A percentile compares a stretch with the other conserved stretches of the same genome.
Evolutionary conservation across 345 rosid species (phyloP).

Genomic region (Punica granatum): DNA sequence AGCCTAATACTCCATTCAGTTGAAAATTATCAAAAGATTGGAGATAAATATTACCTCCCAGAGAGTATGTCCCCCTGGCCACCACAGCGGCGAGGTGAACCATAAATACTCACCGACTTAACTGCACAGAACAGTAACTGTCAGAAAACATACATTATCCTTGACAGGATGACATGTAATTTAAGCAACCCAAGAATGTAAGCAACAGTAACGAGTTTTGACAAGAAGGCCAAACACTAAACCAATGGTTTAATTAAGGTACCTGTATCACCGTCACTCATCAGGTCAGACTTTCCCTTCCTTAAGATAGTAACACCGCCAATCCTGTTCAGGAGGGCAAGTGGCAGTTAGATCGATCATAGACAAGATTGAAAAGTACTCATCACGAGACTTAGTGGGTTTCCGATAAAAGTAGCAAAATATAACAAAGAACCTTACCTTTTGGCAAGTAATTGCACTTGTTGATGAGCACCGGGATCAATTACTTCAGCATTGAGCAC

Average conservation of each 20-base stretch:
- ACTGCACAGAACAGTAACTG: slow-evolving; percentile 31
- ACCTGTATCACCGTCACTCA: slow-evolving; percentile 77
- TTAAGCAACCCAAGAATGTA: background rate
- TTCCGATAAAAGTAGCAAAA: background rate
- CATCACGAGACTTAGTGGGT: background rate
- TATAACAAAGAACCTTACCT: slow-evolving; percentile 26
- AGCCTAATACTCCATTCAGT: background rate
- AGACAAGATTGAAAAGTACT: background rate
- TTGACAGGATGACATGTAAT: background rate
- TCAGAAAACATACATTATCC: background rate
- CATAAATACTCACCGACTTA: slow-evolving; percentile 64
- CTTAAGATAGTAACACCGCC: slow-evolving; percentile 78
- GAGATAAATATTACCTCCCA: slow-evolving; percentile 51
- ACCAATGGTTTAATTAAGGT: slow-evolving; percentile 9
- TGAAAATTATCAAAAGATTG: background rate
- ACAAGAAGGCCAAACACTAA: background rate
- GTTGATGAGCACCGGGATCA: slow-evolving; percentile 47
- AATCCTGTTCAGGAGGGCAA: slow-evolving; percentile 35
- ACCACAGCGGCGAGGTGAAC: slow-evolving; percentile 91
- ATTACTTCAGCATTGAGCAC: slow-evolving; percentile 59
- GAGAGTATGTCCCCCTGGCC: slow-evolving; percentile 98
- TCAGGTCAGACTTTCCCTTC: slow-evolving; percentile 83
- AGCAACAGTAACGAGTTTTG: background rate
- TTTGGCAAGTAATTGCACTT: slow-evolving; percentile 60
- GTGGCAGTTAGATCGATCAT: background rate